Evolutionary conservation across 768 basidiomycete species (phyloP), one percentile per base, ranked within the genome.

Genomic region (Obba rivulosa): DNA sequence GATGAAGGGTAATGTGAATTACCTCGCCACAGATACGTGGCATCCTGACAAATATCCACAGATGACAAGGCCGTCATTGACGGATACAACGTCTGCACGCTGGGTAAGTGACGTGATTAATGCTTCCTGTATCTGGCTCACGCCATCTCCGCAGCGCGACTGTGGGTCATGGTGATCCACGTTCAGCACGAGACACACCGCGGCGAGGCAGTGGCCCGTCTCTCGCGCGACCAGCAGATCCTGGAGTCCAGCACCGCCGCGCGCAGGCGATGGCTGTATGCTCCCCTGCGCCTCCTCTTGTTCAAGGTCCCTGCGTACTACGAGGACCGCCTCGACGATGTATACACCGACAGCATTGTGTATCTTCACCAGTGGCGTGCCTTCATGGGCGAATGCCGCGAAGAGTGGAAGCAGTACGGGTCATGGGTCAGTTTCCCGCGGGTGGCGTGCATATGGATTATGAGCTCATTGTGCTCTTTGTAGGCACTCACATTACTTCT

Each of bases 341-440:
- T 82, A 1, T 85, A 72, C 55, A 63, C 75, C 2, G 85, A 86
- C 50, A 70, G 73, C 24, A 65, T 78, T 43, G 76, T 83, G 3
- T 82, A 80, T 45, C 68, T 61, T 0, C 67, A 71, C 45, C 75
- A 78, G 16, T 84, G 82, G 80, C 62, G 69, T n/a, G 53, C 61
- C 8, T 75, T 85, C 58, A 66, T 81, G 48, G 57, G 67, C 5
- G 41, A 47, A 1, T 71, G 68, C 34, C 59, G 78, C 11, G 54
- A 62, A 31, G 80, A 78, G 44, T 85, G 84, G 84, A 71, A 65
- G 44, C 58, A 60, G 34, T 62, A 65, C 38, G 55, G 69, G 8
- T 61, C 65, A 31, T 59, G 67, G 54, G 78, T 78, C 55, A 62
- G 77, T 52, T 43, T 25, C 13, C 13, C n/a, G n/a, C 28, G 7